Evolutionary conservation across 2,329 filamentous ascomycete genomes (phyloP), one percentile per base, ranked within the genome.

Genomic region (Aspergillus jensenii): DNA sequence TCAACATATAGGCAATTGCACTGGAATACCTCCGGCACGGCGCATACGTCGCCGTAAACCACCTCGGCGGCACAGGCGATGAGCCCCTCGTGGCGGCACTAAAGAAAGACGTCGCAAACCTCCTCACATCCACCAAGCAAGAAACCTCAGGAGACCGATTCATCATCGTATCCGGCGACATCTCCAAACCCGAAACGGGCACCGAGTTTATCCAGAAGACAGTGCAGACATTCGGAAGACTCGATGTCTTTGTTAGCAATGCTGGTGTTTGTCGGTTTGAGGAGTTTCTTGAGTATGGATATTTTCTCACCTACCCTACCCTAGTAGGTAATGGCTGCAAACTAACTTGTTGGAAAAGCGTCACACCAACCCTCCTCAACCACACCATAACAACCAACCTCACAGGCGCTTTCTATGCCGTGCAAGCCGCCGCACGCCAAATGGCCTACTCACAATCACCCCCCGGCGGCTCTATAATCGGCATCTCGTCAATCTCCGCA

Each of bases 261-360:
- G 92, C 92, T 4, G 92, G 92, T 6, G 84, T 96, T 59, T 96
- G 91, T 80, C 84, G 90, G 62, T 97, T 97, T 75, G 88, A 89
- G 58, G 90, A 96, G 64, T 96, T 97, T 70, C 77, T 97, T 23
- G 86, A 88, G 83, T 87, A 67, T 63, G 79, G 14, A 44, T 27
- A 40, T 27, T 1, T 23, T n/a, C 33, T 11, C 48, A 21, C 55
- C 9, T 27, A 27, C 25, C 25, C 25, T 27, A 9, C 17, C 17
- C 17, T 17, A 17, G 17, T 17, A 17, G 17, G 25, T 4, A 9
- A 9, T 31, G 27, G 8, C 8, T 31, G 7, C 27, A 31, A 11
- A 23, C 6, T 21, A 23, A 21, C 6, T 12, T 15, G 21, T 21
- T 45, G 41, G 4, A 15, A 45, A 57, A 86, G 84, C 19, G 83